Evolutionary conservation across 2,329 filamentous ascomycete species (phyloP), one percentile per base, ranked within the genome.

Genomic region (Delphinella strobiligena): DNA sequence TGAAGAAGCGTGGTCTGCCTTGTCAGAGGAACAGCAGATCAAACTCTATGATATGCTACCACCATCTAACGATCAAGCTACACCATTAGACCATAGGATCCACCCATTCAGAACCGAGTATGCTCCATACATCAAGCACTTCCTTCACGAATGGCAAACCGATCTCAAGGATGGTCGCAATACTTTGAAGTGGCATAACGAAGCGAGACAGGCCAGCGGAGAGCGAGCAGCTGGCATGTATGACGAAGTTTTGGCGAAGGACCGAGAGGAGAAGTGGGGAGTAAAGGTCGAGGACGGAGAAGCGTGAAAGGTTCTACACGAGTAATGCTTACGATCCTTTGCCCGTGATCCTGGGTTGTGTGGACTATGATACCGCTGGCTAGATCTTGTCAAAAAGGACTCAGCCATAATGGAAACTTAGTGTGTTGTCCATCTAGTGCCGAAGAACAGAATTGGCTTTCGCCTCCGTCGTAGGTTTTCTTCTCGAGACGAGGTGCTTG

Each of bases 211-310:
- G 46, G 76, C 77, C 2, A 66, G 68, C 37, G 50, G 63, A 37
- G 62, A 71, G 44, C 64, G 75, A 9, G 62, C 61, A 1, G 57
- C 60, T 1, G 77, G 77, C 1, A 62, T 64, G 5, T 80, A 72
- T 45, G 74, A 80, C 47, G 58, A 59, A 4, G 74, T 68, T 57
- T 71, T 75, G 52, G 66, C 68, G 34, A 54, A 60, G 34, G 67
- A 75, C 43, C 68, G 67, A 11, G 71, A 78, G 51, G 53, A 63
- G 40, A 72, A 69, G 47, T 78, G 73, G 71, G 74, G 73, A 1
- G 68, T 74, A 52, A 73, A 72, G 45, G 62, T 64, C 51, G 62
- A 56, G 22, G 12, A 27, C 12, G 22, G 22, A 7, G 22, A 27
- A 27, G 22, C 12, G 7, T 12, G 12, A 12, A 27, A 12, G 7